Base-by-base conservation (phyloP, 2,329 filamentous ascomycete genomes). In the Calcarisporium arbuscula region DNA sequence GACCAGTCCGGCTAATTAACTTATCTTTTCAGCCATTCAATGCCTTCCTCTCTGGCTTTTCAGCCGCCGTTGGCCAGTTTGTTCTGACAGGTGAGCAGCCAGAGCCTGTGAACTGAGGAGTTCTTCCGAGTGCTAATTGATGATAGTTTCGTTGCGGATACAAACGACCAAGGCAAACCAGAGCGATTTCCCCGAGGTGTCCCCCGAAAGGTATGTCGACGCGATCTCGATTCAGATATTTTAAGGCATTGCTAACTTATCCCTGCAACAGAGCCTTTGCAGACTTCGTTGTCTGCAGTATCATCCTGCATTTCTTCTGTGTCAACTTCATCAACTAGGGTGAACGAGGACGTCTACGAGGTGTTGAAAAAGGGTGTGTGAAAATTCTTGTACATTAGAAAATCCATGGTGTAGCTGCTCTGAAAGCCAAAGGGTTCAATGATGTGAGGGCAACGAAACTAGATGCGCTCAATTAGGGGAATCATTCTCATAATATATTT, bases 221-320 rank as follows among this genome's bases (percentile, higher is more conserved):
- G n/a, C n/a, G n/a, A n/a, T 21, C 5, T 25, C 18, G n/a, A 21
- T n/a, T 30, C 31, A n/a, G n/a, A n/a, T n/a, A n/a, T n/a, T n/a
- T n/a, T n/a, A n/a, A n/a, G n/a, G n/a, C n/a, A n/a, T n/a, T n/a
- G n/a, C n/a, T n/a, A n/a, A n/a, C n/a, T n/a, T n/a, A 25, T 29
- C 5, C 18, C 31, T 32, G 7, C 17, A 36, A 37, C 48, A 94
- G 88, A 60, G 90, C 92, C 25, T 98, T 98, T 61, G 89, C 92
- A 56, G 92, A 98, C 66, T 98, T 84, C 57, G 74, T 98, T 41
- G 86, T 95, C 50, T 92, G 90, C 58, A 95, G 89, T 61, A 61
- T 98, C 60, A 86, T 96, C 58, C 67, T 96, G 60, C 92, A 98
- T 69, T 95, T 96, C 68, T 98, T 98, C 73, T 95, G 89, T 65